Evolutionary conservation across 2,329 filamentous ascomycete genomes (phyloP), one percentile per base, ranked within the genome.

Genomic region (Claviceps capensis): DNA sequence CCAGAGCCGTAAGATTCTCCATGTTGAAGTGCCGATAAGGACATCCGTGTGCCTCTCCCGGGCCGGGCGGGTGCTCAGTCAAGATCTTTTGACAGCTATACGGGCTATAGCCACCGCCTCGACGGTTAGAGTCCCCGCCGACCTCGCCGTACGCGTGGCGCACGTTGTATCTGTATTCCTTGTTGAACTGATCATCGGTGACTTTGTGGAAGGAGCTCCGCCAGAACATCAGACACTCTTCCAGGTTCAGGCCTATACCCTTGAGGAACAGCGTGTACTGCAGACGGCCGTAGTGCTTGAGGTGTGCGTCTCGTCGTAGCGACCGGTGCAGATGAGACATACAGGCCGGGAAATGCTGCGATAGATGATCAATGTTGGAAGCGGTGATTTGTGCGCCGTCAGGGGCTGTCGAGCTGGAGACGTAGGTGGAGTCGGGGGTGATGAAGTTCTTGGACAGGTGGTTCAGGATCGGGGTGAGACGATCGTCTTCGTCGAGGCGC

Each of bases 201-300:
- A 94, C 81, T 58, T 88, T 85, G 65, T 82, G 82, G 77, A 98
- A 97, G 30, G 78, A 75, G 56, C 81, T 78, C 11, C 93, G 83
- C 93, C 93, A 98, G 73, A 98, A 98, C 13, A 88, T 60, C 23
- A 98, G 77, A 60, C 82, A 88, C 67, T 98, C 91, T 62, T 96
- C 89, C n/a, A 98, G 73, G 56, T 80, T 88, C 30, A 98, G 74
- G 0, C 93, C 93, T 54, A 97, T 88, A 43, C 93, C 93, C 69
- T 98, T 98, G 53, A 98, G 77, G 77, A 98, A 98, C 4, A 98
- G 79, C 0, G 87, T 88, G 72, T 97, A 98, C 69, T 98, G 93
- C 9, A 97, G 75, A 57, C 93, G 86, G 14, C 89, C 90, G 62
- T 77, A 95, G 68, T 98, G 90, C 69, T 96, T 96, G 56, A 98